A percentile compares a stretch with the other conserved stretches of the same genome.
phyloP scores from a whole-genome alignment of 345 rosid genomes.

The Syzygium jambos region DNA sequence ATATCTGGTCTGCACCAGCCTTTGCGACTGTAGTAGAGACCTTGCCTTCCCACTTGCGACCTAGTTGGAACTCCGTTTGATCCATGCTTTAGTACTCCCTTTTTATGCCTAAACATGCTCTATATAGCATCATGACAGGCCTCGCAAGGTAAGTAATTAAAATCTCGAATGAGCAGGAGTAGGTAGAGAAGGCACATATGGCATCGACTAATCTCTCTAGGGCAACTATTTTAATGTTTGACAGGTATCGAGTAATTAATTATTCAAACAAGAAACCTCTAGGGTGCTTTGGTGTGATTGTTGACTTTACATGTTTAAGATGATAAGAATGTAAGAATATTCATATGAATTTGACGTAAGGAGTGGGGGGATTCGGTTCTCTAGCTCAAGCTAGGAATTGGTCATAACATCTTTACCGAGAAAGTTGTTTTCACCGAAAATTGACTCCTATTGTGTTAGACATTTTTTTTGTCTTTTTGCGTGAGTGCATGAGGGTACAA shows the following conservation, averaged over 20 bases:
- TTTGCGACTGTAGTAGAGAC: conserved; percentile 20
- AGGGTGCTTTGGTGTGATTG: neutral
- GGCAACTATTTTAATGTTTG: neutral
- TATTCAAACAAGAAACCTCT: neutral
- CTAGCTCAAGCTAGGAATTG: no score
- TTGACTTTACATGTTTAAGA: neutral
- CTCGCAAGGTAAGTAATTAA: neutral
- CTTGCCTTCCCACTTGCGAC: conserved; percentile 37
- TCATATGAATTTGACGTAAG: no score
- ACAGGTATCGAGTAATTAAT: neutral
- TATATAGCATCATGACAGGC: neutral
- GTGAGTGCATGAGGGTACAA: no score
- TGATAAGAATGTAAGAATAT: no score
- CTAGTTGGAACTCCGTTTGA: neutral
- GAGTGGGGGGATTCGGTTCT: no score
- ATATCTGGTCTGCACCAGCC: conserved; percentile 34
- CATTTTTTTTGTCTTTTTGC: no score
- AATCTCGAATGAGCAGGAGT: neutral
- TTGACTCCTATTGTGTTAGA: no score
- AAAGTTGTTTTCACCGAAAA: no score
- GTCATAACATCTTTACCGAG: no score
- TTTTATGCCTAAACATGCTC: neutral
- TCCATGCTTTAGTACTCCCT: neutral
- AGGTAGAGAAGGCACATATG: neutral
- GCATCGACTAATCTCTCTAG: neutral